Base-by-base conservation (phyloP, 1,284 basidiomycete genomes). In the Exobasidium rhododendri region DNA sequence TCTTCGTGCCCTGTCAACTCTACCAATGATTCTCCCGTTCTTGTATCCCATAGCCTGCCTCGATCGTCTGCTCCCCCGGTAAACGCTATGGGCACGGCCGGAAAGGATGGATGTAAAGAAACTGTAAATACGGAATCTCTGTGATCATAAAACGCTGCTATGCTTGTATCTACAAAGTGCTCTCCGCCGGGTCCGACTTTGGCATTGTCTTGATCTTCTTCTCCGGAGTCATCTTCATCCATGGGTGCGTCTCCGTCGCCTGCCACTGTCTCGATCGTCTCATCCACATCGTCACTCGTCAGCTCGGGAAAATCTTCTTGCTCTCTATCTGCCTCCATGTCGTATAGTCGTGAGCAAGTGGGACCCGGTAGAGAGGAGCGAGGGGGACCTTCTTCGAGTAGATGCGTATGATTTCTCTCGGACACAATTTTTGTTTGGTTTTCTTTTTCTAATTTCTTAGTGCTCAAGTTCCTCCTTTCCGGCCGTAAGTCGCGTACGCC, bases 61-160 rank as follows among this genome's bases (percentile, higher is more conserved):
- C 90, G 81, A 80, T 98, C 94, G 80, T 98, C 96, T 81, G 96
- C 93, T 35, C 93, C 94, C 31, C 96, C 96, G 0, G 91, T 92
- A 28, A 88, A 88, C 3, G 91, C 92, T 32, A 97, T 83, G 1
- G 90, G 87, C 59, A 89, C 86, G 31, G 88, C 87, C 0, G 94
- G 92, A 73, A 81, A 83, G 4, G 65, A 61, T 0, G 85, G 85
- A 80, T 99, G 96, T 45, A 88, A 85, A 11, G 90, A 83, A 45
- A 98, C 83, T 50, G 88, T 83, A 79, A 97, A 99, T 54, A 97
- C 89, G 10, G 94, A 80, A 46, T 73, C 67, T 64, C 71, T 71
- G 54, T 76, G 74, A 52, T 65, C 64, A 63, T 76, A 78, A 61
- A 78, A 78, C 40, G 77, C 75, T 40, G 77, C 74, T 60, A 79